Conservation (phyloP, 306 rosid genomes). For the Pterocarpus santalinus region DNA sequence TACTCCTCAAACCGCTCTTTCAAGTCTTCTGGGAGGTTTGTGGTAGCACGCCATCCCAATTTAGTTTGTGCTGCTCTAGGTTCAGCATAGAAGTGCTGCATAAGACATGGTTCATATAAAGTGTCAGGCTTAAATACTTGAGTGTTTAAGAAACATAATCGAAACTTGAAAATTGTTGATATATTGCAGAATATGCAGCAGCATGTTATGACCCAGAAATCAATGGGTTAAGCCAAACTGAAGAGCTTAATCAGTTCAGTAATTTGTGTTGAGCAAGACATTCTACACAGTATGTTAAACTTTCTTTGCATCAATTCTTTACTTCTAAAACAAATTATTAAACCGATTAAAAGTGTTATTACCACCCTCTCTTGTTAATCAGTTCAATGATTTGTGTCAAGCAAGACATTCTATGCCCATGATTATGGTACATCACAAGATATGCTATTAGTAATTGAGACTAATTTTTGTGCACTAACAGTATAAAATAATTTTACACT, state of each 20-base stretch:
- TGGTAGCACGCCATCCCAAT: constrained; percentile 75
- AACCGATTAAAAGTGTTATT: constrained; percentile 3
- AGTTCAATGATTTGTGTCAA: constrained; percentile 8
- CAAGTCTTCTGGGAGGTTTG: constrained; percentile 82
- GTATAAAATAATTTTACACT: too few species aligned
- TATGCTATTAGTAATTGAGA: neutral
- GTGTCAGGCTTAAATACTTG: constrained; percentile 1
- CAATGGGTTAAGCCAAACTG: neutral
- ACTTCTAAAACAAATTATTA: neutral
- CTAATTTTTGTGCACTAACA: too few species aligned
- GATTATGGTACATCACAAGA: constrained; percentile 29
- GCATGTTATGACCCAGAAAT: constrained; percentile 15
- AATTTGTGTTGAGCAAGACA: constrained; percentile 10
- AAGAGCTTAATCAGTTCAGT: constrained; percentile 14
- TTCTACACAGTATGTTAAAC: neutral
- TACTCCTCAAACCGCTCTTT: constrained; percentile 89
- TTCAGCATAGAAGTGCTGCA: constrained; percentile 96
- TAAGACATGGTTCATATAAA: constrained; percentile 22
- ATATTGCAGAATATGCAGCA: neutral
- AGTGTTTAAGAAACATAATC: neutral
- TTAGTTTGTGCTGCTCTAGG: constrained; percentile 91
- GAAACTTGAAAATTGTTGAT: neutral
- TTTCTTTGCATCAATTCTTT: neutral
- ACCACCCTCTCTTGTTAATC: neutral
- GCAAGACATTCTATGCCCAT: neutral